Percentiles rank a stretch among this genome's conserved stretches.
phyloP scores from a whole-genome alignment of 2,329 filamentous ascomycete genomes.

The Fusarium subglutinans region DNA sequence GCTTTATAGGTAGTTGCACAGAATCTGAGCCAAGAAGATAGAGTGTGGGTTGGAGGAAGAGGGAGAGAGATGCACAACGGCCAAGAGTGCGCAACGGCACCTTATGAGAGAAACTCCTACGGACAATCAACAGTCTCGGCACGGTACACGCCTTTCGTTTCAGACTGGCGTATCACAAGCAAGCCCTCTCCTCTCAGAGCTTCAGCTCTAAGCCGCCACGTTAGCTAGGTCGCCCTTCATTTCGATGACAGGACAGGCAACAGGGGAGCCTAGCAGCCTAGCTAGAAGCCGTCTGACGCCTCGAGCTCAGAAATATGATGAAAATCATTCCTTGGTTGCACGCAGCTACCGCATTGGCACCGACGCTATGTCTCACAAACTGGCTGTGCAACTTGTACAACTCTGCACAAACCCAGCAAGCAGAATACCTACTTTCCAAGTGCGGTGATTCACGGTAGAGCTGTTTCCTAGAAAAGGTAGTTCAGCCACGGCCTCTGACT shows the following conservation, averaged over 20 bases:
- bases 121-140: conserved; percentile 12
- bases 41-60: not conserved
- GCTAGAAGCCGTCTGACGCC: conserved; percentile 25
- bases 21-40: not conserved
- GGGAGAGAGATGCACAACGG: not conserved
- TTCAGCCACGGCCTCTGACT: conserved; percentile 16
- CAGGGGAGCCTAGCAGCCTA: conserved; percentile 35
- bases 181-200: not conserved
- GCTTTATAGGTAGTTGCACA: not conserved
- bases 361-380: conserved; percentile 5
- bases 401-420: conserved; percentile 2
- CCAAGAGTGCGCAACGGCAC: not conserved
- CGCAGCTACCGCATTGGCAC: not conserved
- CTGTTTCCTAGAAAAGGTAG: not conserved
- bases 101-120: conserved; percentile 15
- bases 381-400: conserved; percentile 34
- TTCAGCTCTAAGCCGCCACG: conserved; percentile 24
- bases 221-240: conserved; percentile 34
- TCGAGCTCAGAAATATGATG: not conserved
- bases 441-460: not conserved
- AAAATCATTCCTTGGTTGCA: not conserved
- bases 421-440: not conserved
- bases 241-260: conserved; percentile 21
- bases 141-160: conserved; percentile 18
- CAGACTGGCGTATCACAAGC: conserved; percentile 11